Conservation (phyloP, 192 early-diverging fungal species). For the Entomortierella lignicola region DNA sequence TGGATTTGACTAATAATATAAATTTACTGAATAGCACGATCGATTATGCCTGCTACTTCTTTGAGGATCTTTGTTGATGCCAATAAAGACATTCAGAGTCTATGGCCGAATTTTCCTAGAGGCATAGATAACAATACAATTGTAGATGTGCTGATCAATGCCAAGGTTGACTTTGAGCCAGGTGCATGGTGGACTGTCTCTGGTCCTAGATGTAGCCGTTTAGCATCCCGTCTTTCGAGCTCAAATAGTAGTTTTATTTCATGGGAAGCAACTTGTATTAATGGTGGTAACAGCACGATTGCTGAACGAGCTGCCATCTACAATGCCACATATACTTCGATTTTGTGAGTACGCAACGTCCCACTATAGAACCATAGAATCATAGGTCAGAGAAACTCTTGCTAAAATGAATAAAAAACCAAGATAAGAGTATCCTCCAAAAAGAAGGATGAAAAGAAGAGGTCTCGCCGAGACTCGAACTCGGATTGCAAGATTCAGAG, state of each 20-base stretch:
- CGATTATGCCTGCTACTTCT: slow-evolving; percentile 26
- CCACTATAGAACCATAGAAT: too few relatives aligned
- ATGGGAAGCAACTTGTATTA: slow-evolving; percentile 34
- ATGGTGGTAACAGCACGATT: slow-evolving; percentile 24
- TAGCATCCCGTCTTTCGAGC: slow-evolving; percentile 11
- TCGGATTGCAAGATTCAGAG: too few relatives aligned
- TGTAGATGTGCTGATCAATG: slow-evolving; percentile 26
- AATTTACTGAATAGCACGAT: too few relatives aligned
- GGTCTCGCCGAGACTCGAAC: too few relatives aligned
- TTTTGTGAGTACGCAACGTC: background rate
- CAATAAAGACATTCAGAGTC: slow-evolving; percentile 15
- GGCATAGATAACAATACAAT: slow-evolving; percentile 2
- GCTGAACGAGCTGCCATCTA: slow-evolving; percentile 10
- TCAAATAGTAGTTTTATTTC: slow-evolving; percentile 7
- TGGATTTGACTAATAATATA: too few relatives aligned
- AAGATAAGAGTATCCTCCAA: too few relatives aligned
- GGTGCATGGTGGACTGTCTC: slow-evolving; percentile 46
- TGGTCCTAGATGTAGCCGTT: slow-evolving; percentile 18
- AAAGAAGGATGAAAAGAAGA: too few relatives aligned
- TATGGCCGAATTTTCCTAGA: slow-evolving; percentile 13
- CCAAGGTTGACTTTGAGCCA: slow-evolving; percentile 26
- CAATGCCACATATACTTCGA: background rate
- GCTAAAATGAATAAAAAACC: too few relatives aligned
- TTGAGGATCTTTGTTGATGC: slow-evolving; percentile 25
- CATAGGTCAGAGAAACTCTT: too few relatives aligned